Base-by-base conservation (phyloP, 352 stramenopile genomes). In the Phytophthora macrochlamydospora region DNA sequence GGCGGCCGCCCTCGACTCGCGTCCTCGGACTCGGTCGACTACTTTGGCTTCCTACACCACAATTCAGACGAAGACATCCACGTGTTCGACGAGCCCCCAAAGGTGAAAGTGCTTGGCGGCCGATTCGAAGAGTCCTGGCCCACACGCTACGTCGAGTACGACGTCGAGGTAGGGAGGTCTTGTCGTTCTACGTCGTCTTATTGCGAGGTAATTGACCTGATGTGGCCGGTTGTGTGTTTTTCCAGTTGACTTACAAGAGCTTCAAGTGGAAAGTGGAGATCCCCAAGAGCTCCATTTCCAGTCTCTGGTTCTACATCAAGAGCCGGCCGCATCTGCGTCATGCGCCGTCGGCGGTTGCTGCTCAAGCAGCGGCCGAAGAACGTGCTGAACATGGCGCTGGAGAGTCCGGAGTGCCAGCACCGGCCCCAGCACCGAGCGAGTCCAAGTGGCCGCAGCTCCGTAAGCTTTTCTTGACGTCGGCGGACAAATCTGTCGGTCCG, bases 271-370 rank as follows among this genome's bases (percentile, higher is more conserved):
- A 92, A 43, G 85, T 93, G n/a, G 87, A 93, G 69, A 89, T 94
- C 58, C 75, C 87, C 44, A 95, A 94, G 69, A 92, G 79, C 38
- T 84, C 79, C 30, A 77, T 95, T 24, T 93, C 89, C 29, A 87
- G 85, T 18, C 71, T 95, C 14, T 95, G 87, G 87, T 92, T 95
- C 59, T 90, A 90, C 63, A 91, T 95, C 63, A 95, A 95, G 61
- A 91, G 81, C 46, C 85, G 85, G 12, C 84, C 85, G 42, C 79
- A 92, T 61, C 56, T 91, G 42, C 75, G 76, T 18, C 71, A 85
- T 38, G 71, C 73, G 28, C 69, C 73, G 32, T 69, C 68, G 1
- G 40, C 65, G 1, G 37, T 46, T 28, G 59, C 48, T 44, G 50
- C 51, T 2, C 71, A 75, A 11, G 24, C 58, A 30, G 53, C 70